phyloP scores from a whole-genome alignment of 169 alveolate genomes.

The Eimeria maxima region DNA sequence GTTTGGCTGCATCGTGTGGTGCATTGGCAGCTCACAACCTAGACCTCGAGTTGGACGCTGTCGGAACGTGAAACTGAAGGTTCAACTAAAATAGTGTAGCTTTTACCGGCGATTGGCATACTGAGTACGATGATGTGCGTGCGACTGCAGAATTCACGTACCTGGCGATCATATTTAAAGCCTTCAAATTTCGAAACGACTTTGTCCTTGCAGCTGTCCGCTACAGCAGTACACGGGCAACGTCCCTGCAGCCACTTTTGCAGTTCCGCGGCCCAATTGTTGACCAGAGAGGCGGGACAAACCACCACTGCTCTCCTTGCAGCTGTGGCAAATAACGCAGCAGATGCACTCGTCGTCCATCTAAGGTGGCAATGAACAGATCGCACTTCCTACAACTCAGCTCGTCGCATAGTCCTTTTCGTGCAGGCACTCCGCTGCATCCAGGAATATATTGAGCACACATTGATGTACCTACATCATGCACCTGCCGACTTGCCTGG shows the following conservation, averaged over 20 bases:
- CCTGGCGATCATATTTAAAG: constrained; percentile 91
- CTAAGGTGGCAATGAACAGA: neutral
- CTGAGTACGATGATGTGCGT: neutral
- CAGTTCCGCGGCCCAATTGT: constrained; percentile 96
- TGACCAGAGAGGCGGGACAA: constrained; percentile 96
- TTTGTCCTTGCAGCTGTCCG: constrained; percentile 93
- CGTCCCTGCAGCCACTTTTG: constrained; percentile 96
- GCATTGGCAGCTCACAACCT: neutral
- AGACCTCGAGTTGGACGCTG: neutral
- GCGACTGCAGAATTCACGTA: neutral
- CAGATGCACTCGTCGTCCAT: neutral
- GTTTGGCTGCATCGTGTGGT: too few species aligned
- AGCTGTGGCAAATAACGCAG: constrained; percentile 83
- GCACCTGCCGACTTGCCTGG: constrained; percentile 62
- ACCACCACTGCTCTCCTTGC: constrained; percentile 94
- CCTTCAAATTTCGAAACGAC: constrained; percentile 94
- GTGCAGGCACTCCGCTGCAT: neutral
- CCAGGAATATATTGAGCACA: neutral
- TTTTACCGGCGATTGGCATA: neutral
- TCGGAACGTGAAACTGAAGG: neutral
- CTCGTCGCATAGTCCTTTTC: neutral
- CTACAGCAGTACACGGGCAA: constrained; percentile 93
- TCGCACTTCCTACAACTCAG: neutral
- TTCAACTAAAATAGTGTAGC: neutral
- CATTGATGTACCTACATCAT: neutral